phyloP scores from a whole-genome alignment of 202 grass and related monocot genomes.

The Panicum hallii region DNA sequence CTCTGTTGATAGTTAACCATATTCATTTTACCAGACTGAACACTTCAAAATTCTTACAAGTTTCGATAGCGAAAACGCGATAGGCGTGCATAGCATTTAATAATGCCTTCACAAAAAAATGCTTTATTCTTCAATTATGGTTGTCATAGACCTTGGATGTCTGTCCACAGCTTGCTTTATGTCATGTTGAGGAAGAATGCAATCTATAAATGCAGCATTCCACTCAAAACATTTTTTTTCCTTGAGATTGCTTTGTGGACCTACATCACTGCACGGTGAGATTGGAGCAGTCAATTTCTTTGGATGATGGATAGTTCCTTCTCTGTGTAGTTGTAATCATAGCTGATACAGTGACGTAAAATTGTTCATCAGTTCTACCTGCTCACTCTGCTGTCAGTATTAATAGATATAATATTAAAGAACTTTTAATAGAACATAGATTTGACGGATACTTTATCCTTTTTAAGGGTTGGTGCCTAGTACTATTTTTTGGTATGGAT shows the following conservation, averaged over 20 bases:
- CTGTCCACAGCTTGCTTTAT: background rate
- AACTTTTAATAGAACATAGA: too few species aligned
- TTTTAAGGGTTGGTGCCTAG: background rate
- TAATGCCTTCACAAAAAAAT: background rate
- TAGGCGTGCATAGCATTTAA: background rate
- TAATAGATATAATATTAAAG: background rate
- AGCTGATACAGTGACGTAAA: background rate
- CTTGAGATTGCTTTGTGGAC: background rate
- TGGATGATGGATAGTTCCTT: background rate
- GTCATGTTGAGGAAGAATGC: background rate
- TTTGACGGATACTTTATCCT: background rate
- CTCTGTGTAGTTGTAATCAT: background rate
- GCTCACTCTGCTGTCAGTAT: background rate
- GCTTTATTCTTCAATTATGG: background rate
- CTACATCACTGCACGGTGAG: background rate
- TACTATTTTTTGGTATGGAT: background rate
- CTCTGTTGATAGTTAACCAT: background rate
- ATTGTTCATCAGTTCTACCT: background rate
- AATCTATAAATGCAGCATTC: background rate
- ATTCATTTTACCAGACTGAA: background rate
- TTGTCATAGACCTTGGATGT: background rate
- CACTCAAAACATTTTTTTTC: background rate
- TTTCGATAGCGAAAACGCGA: background rate
- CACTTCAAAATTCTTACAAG: background rate
- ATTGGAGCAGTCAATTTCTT: background rate